Evolutionary conservation across 2,329 filamentous ascomycete species (phyloP).

Genomic region (Talaromyces pinophilus): DNA sequence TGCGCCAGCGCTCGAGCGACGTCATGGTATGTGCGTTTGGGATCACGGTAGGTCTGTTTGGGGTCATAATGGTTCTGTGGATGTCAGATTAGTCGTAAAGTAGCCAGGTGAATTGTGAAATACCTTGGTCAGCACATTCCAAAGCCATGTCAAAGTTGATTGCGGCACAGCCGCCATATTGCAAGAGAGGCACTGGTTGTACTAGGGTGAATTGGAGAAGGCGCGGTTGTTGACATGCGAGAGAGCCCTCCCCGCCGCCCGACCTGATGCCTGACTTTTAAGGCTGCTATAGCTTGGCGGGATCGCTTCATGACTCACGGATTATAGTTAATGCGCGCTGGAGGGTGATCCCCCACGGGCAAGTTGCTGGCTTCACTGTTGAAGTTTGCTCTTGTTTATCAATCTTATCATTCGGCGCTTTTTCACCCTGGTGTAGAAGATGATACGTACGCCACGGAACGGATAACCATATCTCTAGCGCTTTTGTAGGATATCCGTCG

Average conservation of each 20-base stretch:
- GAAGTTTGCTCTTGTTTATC: too few relatives aligned
- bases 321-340: too few relatives aligned
- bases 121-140: conserved; percentile 82
- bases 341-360: too few relatives aligned
- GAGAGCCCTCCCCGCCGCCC: conserved; percentile 7
- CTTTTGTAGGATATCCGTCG: too few relatives aligned
- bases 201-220: conserved; percentile 9
- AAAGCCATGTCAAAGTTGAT: conserved; percentile 91
- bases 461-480: too few relatives aligned
- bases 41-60: conserved; percentile 83
- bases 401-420: too few relatives aligned
- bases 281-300: background rate
- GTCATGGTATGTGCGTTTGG: conserved; percentile 90
- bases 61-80: conserved; percentile 41
- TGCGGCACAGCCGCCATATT: conserved; percentile 71
- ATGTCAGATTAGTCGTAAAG: conserved; percentile 1
- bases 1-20: conserved; percentile 78
- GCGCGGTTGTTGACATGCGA: background rate
- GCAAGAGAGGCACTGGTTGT: conserved; percentile 17
- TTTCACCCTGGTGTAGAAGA: too few relatives aligned
- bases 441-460: too few relatives aligned
- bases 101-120: background rate
- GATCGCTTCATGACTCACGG: too few relatives aligned
- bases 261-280: background rate
- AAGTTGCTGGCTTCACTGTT: too few relatives aligned